phyloP scores from a whole-genome alignment of 2,329 filamentous ascomycete genomes.

The Verticillium dahliae region DNA sequence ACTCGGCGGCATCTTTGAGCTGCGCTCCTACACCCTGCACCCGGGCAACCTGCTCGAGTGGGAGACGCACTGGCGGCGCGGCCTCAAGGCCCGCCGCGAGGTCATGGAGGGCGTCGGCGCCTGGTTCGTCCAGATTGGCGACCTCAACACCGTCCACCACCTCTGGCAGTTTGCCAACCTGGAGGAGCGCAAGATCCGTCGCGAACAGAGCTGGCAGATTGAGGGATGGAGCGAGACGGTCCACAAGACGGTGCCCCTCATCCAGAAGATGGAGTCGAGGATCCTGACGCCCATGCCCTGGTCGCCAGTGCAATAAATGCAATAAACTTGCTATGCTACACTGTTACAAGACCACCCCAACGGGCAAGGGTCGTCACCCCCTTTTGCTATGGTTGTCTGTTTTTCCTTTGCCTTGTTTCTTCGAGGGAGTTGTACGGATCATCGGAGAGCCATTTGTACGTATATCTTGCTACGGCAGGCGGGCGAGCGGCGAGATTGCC shows the following conservation, averaged over 20 bases:
- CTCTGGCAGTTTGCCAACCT: conserved; percentile 98
- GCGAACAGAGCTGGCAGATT: conserved; percentile 92
- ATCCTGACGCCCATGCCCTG: conserved; percentile 93
- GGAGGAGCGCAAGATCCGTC: conserved; percentile 81
- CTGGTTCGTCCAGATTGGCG: conserved; percentile 98
- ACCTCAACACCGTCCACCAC: conserved; percentile 95
- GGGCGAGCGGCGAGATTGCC: neutral
- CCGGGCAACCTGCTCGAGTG: conserved; percentile 95
- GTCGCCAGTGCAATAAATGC: conserved; percentile 82
- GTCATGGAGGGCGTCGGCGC: conserved; percentile 98
- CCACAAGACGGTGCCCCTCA: conserved; percentile 96
- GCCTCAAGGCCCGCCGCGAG: conserved; percentile 82
- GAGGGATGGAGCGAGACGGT: conserved; percentile 97
- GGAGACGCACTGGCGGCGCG: conserved; percentile 96
- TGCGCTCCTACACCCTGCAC: conserved; percentile 93
- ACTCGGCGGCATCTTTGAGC: conserved; percentile 88
- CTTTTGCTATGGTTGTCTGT: no score
- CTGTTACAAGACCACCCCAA: no score
- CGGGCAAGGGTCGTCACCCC: no score
- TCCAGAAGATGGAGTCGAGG: conserved; percentile 92
- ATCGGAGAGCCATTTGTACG: neutral
- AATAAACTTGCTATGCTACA: conserved; percentile 34
- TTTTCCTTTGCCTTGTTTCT: neutral
- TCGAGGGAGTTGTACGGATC: neutral
- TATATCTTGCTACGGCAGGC: neutral